Evolutionary conservation across 306 rosid genomes (phyloP), one percentile per base, ranked within the genome.

Genomic region (Sophora flavescens): DNA sequence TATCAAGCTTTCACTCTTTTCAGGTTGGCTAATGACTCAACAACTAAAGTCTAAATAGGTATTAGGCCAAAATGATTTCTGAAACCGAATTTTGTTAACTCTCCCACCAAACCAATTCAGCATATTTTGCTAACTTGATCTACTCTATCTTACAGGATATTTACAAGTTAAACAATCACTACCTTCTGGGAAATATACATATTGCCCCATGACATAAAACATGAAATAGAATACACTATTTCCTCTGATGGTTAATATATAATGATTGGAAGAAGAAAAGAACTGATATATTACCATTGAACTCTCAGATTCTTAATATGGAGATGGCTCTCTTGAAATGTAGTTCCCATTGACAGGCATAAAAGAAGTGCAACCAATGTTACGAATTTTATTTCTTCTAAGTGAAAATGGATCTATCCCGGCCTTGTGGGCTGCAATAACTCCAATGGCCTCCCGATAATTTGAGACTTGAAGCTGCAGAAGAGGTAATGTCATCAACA

Each of bases 371-470:
- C 64, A 26, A 4, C 75, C 82, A 0, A 90, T 87, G 81, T 84
- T 90, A 60, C 26, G 79, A 77, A 94, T 82, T 84, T 83, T 72
- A 74, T 90, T 78, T 81, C 91, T 80, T 82, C 97, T 84, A 17
- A 94, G 88, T 14, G 97, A 94, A 58, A 82, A 80, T 32, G 98
- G 97, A 68, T 94, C 87, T 63, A 89, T 85, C 74, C 97, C 98
- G 4, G 93, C 97, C 89, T 91, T 94, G 88, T 91, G 98, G 73
- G 93, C 91, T 52, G 96, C 95, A 32, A 91, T 63, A 54, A 94
- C 96, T 73, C 97, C 95, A 57, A 94, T 86, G 42, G 96, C 97
- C 82, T 94, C 97, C 95, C 98, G 91, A 75, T 91, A 94, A 82
- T 91, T 91, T 73, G 97, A 86, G 53, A 94, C 98, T 80, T 85